Base-by-base conservation (phyloP, 1,284 basidiomycete species). In the Pyrrhoderma noxium region DNA sequence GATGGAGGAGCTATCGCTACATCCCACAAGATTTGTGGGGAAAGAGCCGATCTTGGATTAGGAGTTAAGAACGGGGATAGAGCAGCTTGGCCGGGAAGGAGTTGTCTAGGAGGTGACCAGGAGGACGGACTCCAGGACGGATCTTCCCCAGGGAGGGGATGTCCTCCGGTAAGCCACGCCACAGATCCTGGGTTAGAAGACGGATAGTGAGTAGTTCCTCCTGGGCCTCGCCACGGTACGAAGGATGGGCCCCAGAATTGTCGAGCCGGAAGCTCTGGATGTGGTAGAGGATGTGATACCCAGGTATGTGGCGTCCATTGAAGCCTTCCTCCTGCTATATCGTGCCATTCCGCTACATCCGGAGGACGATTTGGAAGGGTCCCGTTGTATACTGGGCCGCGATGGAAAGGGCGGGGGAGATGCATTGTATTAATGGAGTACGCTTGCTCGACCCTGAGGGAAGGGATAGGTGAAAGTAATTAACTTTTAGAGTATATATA, bases 301-400 rank as follows among this genome's bases (percentile, higher is more conserved):
- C 51, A 52, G 3, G 53, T 45, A n/a, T 55, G 49, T 47, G 49
- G 49, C 45, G 49, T 55, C 53, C 53, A 55, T 22, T 45, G 42
- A 44, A 55, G 31, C 11, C 14, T 46, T 3, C 53, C 53, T 22
- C 53, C 53, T 8, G 36, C 3, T 3, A 51, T 49, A 18, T 55
- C 34, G 34, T 48, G 22, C 53, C 53, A 55, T 21, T 35, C 49
- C 11, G 51, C 34, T 25, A 21, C 14, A 27, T 55, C 53, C 3
- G 53, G 49, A 38, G 25, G 27, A 16, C 53, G 45, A 8, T 43
- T 18, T 4, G 48, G 48, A 22, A 51, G 41, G 22, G 31, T 31
- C 11, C 41, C 31, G n/a, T 8, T 8, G 16, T 41, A 23, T 37
- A 5, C 18, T 21, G 18, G 27, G 16, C 43, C 35, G 35, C 34